These are phyloP conservation scores for Euryodendron excelsum DNA, from an alignment of 148 eudicot genomes.

Conservation along the genomic window DNA sequence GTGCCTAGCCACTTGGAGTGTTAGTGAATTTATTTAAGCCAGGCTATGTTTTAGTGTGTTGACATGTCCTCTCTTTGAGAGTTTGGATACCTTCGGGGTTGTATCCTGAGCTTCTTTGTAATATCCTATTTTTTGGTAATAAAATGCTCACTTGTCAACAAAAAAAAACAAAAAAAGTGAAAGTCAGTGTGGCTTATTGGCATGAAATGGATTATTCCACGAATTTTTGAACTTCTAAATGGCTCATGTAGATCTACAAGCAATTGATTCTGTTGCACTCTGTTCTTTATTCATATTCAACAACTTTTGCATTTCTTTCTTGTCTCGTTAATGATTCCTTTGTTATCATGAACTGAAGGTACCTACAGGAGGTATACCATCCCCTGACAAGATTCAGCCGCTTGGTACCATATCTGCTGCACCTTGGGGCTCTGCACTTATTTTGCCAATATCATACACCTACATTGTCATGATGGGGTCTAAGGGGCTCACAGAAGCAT, in stretches of 20 bases:
- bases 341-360: slow-evolving; percentile 46
- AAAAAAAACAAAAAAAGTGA: too few relatives aligned
- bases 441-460: slow-evolving; percentile 92
- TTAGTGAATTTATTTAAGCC: too few relatives aligned
- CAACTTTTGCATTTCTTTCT: not conserved
- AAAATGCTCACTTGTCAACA: too few relatives aligned
- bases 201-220: not conserved
- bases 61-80: too few relatives aligned
- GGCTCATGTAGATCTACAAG: not conserved
- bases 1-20: too few relatives aligned
- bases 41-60: too few relatives aligned
- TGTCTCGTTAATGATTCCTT: slow-evolving; percentile 6
- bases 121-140: too few relatives aligned
- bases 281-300: not conserved
- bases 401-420: slow-evolving; percentile 96
- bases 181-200: not conserved
- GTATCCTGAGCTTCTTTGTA: too few relatives aligned
- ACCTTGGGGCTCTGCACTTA: slow-evolving; percentile 98
- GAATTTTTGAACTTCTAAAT: not conserved
- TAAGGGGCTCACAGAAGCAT: slow-evolving; percentile 91
- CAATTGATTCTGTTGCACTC: not conserved
- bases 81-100: too few relatives aligned
- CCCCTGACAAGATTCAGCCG: slow-evolving; percentile 63
- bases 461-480: slow-evolving; percentile 99
- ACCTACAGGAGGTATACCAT: slow-evolving; percentile 88